Evolutionary conservation across 148 eudicot species (phyloP).

Genomic region (Camellia granthamiana): DNA sequence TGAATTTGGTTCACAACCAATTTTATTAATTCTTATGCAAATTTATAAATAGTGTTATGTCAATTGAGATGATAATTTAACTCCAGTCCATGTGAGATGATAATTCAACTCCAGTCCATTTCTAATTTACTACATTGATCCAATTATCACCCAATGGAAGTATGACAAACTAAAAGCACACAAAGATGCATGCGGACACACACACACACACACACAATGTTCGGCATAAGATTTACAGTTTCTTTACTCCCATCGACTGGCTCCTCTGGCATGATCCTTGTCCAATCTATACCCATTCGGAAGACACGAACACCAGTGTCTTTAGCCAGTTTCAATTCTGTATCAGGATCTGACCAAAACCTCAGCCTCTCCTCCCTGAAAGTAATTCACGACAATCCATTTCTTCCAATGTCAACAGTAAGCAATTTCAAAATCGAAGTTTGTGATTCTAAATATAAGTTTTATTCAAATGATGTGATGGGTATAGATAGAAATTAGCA

Average conservation of each 20-base stretch:
- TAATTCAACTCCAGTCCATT: neutral
- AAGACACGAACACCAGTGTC: constrained; percentile 81
- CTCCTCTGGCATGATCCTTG: constrained; percentile 93
- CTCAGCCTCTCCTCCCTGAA: constrained; percentile 95
- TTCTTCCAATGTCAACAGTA: constrained; percentile 10
- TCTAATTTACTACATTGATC: neutral
- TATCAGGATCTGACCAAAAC: constrained; percentile 99
- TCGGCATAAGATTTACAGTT: constrained; percentile 47
- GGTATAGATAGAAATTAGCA: neutral
- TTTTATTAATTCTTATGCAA: neutral
- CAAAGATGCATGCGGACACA: neutral
- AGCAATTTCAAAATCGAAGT: neutral
- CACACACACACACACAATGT: neutral
- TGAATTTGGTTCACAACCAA: constrained; percentile 2
- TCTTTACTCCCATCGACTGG: constrained; percentile 60
- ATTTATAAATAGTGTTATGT: neutral
- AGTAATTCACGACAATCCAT: constrained; percentile 20
- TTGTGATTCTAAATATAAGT: neutral
- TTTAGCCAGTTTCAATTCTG: constrained; percentile 83
- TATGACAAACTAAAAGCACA: neutral
- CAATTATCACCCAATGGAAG: neutral
- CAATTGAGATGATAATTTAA: neutral
- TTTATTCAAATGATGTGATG: neutral
- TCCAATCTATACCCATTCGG: constrained; percentile 97
- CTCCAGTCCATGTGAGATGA: neutral